Conservation (phyloP, 2,329 filamentous ascomycete genomes). For the Clonostachys byssicola region DNA sequence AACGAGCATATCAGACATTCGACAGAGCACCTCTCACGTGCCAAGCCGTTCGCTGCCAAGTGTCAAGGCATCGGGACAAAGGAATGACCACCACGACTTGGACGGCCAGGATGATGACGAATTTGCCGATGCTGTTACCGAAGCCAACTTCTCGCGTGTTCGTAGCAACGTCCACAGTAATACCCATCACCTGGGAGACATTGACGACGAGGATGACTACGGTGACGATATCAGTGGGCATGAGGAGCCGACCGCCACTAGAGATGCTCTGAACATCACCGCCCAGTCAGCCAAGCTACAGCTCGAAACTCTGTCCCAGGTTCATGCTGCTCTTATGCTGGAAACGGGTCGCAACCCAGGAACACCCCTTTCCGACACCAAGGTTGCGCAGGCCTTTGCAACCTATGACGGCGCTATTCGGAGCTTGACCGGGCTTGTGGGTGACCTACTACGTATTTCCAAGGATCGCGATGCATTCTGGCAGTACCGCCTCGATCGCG, state of each 20-base stretch:
- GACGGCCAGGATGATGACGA: conserved; percentile 47
- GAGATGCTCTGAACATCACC: conserved; percentile 95
- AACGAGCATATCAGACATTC: conserved; percentile 43
- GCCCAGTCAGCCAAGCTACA: conserved; percentile 93
- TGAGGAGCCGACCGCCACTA: conserved; percentile 69
- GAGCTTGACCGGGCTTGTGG: conserved; percentile 79
- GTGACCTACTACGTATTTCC: conserved; percentile 86
- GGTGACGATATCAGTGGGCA: conserved; percentile 68
- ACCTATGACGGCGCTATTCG: conserved; percentile 89
- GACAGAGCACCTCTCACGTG: conserved; percentile 39
- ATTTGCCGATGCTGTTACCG: conserved; percentile 39
- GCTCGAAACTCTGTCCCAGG: conserved; percentile 82
- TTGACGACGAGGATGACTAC: conserved; percentile 72
- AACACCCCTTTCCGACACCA: conserved; percentile 70
- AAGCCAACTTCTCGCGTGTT: conserved; percentile 31
- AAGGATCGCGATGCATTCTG: conserved; percentile 93
- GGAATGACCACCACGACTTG: conserved; percentile 30
- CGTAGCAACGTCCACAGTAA: conserved; percentile 19
- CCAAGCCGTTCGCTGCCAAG: conserved; percentile 17
- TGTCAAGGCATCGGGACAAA: conserved; percentile 20
- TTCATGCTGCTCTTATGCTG: conserved; percentile 74
- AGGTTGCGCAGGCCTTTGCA: conserved; percentile 70
- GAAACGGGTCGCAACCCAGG: conserved; percentile 65
- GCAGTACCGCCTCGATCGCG: conserved; percentile 90
- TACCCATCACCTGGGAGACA: conserved; percentile 26